These are phyloP conservation scores for Neurospora sp. DNA, from an alignment of 495 filamentous ascomycete genomes.

Conservation along the genomic window DNA sequence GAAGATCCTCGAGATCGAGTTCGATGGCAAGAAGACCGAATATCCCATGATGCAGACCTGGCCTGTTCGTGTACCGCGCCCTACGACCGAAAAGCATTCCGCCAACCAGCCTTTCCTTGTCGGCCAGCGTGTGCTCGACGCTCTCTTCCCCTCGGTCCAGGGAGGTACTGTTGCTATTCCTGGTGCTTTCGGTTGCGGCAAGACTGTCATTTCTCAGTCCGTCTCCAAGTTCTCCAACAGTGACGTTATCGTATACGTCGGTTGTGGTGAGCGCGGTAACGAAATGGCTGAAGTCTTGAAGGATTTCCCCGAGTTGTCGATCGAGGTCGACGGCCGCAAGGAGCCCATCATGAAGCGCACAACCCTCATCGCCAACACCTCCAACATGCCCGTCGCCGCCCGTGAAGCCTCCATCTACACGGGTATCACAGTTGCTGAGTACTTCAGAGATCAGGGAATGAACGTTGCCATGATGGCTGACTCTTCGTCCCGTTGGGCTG, in stretches of 20 bases:
- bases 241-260: conserved; percentile 98
- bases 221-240: conserved; percentile 99
- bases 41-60: conserved; percentile 97
- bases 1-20: conserved; percentile 92
- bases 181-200: conserved; percentile 96
- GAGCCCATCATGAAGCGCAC: conserved; percentile 99
- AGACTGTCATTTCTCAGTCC: conserved; percentile 97
- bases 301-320: conserved; percentile 96
- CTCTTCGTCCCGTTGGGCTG: conserved; percentile 96
- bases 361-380: conserved; percentile 96
- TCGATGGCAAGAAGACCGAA: conserved; percentile 88
- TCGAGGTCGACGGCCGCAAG: conserved; percentile 80
- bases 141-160: conserved; percentile 95
- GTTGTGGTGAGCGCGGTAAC: conserved; percentile 95
- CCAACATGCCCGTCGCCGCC: conserved; percentile 98
- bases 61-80: conserved; percentile 96
- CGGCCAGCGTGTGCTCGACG: conserved; percentile 91
- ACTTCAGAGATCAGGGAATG: conserved; percentile 98
- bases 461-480: conserved; percentile 99
- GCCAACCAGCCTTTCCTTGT: conserved; percentile 86
- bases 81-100: conserved; percentile 78
- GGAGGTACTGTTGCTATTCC: conserved; percentile 97
- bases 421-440: conserved; percentile 94
- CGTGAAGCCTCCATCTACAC: conserved; percentile 99
- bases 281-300: conserved; percentile 99